These are phyloP conservation scores for Lichtheimia ornata DNA, from an alignment of 371 early-diverging fungal species.

Conservation along the genomic window DNA sequence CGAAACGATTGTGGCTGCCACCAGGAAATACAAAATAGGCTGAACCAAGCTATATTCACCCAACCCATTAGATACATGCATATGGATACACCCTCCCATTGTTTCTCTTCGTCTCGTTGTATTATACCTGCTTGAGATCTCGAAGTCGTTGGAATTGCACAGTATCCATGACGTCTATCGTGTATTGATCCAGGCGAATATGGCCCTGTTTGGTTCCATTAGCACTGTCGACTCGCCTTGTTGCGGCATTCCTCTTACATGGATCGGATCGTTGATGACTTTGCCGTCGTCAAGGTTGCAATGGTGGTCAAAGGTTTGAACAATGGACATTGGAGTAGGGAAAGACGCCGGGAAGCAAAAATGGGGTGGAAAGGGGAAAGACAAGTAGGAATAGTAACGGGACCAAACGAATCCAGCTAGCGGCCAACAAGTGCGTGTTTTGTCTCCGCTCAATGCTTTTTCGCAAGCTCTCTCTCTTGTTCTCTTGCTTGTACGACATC, in stretches of 20 bases:
- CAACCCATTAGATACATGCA: neutral
- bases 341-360: no score
- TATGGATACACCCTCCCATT: no score
- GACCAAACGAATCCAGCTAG: no score
- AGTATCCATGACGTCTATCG: constrained; percentile 86
- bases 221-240: no score
- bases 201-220: constrained; percentile 53
- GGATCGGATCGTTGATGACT: constrained; percentile 71
- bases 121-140: constrained; percentile 83
- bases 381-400: no score
- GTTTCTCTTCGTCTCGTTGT: neutral
- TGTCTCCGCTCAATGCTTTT: no score
- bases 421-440: no score
- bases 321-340: neutral
- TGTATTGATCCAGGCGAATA: constrained; percentile 69
- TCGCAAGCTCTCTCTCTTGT: no score
- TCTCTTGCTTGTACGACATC: no score
- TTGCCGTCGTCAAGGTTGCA: constrained; percentile 38
- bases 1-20: constrained; percentile 90
- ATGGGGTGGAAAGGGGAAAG: no score
- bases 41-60: constrained; percentile 35
- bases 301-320: neutral
- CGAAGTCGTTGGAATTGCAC: constrained; percentile 91
- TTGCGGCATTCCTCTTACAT: constrained; percentile 32
- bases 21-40: constrained; percentile 94